Evolutionary conservation across 768 basidiomycete genomes (phyloP), one percentile per base, ranked within the genome.

Genomic region (Xerocomellus amylosporus): DNA sequence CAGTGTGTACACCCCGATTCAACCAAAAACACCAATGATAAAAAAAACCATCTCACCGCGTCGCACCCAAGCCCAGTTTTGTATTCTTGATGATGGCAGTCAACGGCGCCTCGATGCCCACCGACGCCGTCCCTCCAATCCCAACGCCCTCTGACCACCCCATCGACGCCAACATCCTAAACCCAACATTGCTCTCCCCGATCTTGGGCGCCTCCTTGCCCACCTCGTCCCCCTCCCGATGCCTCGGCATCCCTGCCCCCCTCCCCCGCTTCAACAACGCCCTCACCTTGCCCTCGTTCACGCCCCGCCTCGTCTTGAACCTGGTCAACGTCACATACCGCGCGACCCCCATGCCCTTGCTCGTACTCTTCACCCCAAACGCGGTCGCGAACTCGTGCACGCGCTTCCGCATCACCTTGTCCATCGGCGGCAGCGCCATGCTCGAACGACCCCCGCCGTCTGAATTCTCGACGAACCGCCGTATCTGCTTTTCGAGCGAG

Each of bases 151-250:
- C 90, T 4, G 81, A 68, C 93, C 93, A 96, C 39, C 95, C 95
- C 95, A 98, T 97, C 56, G 80, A 76, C 15, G 86, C 84, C 58
- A 98, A 68, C 83, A 98, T 82, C 73, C 73, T 82, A 75, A 96
- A 97, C 0, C 96, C 96, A 46, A 94, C 64, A 61, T 98, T 98
- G 2, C 82, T 74, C 58, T 81, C 76, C 14, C 81, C 86, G 50
- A 98, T 87, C 73, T 86, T 92, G 2, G 90, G 89, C 14, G 92
- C 92, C 45, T 86, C 85, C 77, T 87, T 87, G 17, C 94, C 94
- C 43, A 97, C 92, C 59, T 86, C 85, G 47, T 96, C 93, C 26
- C 94, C 94, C 34, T 97, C 94, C 44, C 73, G 77, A 50, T 88
- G 88, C 53, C 74, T 75, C 19, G 83, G 79, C 54, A 77, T 63